Conservation (phyloP, 2,329 filamentous ascomycete genomes). For the Calonectria hawksworthii region DNA sequence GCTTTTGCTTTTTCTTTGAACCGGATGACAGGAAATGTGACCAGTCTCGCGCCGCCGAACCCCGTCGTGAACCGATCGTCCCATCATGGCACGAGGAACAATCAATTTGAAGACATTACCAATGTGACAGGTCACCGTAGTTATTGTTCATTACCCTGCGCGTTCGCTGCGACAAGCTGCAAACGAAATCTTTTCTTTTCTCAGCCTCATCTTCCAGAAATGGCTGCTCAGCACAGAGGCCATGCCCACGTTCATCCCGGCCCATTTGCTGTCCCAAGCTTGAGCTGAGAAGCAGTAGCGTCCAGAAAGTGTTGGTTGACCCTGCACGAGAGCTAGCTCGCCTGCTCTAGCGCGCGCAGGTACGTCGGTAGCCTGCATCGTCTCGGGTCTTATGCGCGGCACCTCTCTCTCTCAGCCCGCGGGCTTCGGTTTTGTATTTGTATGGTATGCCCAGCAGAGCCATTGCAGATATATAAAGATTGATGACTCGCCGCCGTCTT, state of each 20-base stretch:
- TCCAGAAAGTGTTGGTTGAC: not conserved
- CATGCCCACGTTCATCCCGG: not conserved
- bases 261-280: not conserved
- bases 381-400: conserved; percentile 6
- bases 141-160: not conserved
- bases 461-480: conserved; percentile 5
- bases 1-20: not conserved
- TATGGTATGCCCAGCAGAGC: not conserved
- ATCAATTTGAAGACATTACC: not conserved
- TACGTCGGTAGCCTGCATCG: not conserved
- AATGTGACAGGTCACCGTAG: not conserved
- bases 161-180: not conserved
- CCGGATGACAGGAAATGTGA: not conserved
- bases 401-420: not conserved
- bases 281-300: conserved; percentile 6
- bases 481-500: not conserved
- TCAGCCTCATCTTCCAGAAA: not conserved
- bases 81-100: not conserved
- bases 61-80: not conserved
- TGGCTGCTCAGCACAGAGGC: not conserved
- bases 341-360: not conserved
- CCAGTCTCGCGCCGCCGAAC: not conserved
- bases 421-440: not conserved
- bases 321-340: not conserved
- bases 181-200: not conserved